These are phyloP conservation scores for Candida lessepsii DNA, from an alignment of 805 yeast species.

Conservation along the genomic window DNA sequence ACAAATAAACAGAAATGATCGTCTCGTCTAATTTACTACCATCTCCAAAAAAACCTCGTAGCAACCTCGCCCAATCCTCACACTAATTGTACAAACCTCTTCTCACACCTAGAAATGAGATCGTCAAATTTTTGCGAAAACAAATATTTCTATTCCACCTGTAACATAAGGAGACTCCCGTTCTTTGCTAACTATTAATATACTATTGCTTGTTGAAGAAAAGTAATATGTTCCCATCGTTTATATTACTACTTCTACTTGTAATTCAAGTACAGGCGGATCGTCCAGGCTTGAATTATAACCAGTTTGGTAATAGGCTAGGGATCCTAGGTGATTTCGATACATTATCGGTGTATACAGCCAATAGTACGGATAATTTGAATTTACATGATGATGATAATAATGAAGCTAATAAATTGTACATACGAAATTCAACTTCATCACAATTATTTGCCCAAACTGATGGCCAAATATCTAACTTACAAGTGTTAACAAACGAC, in stretches of 20 bases:
- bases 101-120: not conserved
- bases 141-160: not conserved
- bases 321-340: slow-evolving; percentile 34
- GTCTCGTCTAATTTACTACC: no score
- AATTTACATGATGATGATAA: slow-evolving; percentile 1
- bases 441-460: slow-evolving; percentile 26
- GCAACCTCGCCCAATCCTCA: no score
- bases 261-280: not conserved
- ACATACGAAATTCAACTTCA: slow-evolving; percentile 21
- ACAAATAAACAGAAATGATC: no score
- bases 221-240: not conserved
- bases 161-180: no score
- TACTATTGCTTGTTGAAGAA: not conserved
- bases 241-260: not conserved
- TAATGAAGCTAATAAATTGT: slow-evolving; percentile 18
- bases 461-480: slow-evolving; percentile 30
- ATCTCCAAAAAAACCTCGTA: no score
- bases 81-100: no score
- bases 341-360: slow-evolving; percentile 27
- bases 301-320: slow-evolving; percentile 26
- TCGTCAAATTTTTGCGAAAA: slow-evolving; percentile 2
- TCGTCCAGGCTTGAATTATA: slow-evolving; percentile 23
- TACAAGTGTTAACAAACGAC: slow-evolving; percentile 25
- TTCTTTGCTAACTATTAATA: not conserved
- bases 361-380: slow-evolving; percentile 26